Base-by-base conservation (phyloP, 2,329 filamentous ascomycete genomes). In the Aspergillus unguis region DNA sequence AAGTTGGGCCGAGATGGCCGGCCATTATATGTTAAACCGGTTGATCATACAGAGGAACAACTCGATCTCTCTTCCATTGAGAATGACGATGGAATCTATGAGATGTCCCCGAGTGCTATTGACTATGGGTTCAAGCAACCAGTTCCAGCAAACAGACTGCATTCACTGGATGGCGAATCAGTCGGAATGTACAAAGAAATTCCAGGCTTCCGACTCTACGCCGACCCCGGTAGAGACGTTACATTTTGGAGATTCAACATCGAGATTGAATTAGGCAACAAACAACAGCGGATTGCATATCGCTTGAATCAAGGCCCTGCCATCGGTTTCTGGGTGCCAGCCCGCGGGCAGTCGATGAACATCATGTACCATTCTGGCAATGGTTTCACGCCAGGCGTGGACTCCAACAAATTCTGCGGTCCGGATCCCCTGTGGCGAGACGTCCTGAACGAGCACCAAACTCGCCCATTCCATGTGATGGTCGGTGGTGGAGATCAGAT, bases 341-440 rank as follows among this genome's bases (percentile, higher is more conserved):
- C 87, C 31, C 82, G 80, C 45, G 87, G 85, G 11, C 81, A 95
- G 68, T 83, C 88, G 2, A 99, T 99, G 94, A 96, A 97, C 74
- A 89, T 96, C 68, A 96, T 97, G 91, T 99, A 96, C 75, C 84
- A 97, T 75, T 96, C 88, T 68, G 96, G 94, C 76, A 99, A 99
- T 69, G 94, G 95, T 2, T 99, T 99, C 76, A 92, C 90, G 62
- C 71, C 87, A 47, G 87, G 83, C 52, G 88, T 88, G 26, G 85
- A 95, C 57, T 76, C 90, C 0, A 81, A 95, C 66, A 80, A 85
- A 42, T 87, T 96, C 68, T 94, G 87, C 65, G 94, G 94, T 0
- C 94, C 95, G 0, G 94, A 99, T 72, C 94, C 94, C 1, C 80
- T 99, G 73, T 99, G 95, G 94, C 86, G 92, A 50, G 94, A 99